phyloP scores from a whole-genome alignment of 768 basidiomycete species.

The Leccinum pellstonianum region DNA sequence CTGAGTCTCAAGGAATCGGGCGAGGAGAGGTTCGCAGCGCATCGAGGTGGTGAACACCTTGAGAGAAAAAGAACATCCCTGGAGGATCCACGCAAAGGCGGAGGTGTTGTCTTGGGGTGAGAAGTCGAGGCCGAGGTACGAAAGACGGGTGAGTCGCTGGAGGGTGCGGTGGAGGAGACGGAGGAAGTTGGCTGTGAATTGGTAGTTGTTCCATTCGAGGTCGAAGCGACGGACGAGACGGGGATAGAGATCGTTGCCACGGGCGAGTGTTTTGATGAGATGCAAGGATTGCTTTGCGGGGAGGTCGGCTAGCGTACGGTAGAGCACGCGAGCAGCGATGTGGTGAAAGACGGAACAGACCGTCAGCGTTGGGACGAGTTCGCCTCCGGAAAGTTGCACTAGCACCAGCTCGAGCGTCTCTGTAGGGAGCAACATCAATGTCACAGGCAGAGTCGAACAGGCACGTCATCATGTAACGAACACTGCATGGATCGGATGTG shows the following conservation, averaged over 20 bases:
- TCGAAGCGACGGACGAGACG: slow-evolving; percentile 45
- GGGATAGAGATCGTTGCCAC: slow-evolving; percentile 34
- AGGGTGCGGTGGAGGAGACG: slow-evolving; percentile 48
- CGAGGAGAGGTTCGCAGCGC: slow-evolving; percentile 48
- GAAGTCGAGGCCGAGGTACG: slow-evolving; percentile 50
- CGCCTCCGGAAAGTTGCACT: slow-evolving; percentile 22
- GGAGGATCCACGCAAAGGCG: slow-evolving; percentile 49
- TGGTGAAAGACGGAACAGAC: slow-evolving; percentile 28
- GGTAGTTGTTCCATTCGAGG: slow-evolving; percentile 40
- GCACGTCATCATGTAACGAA: too few species aligned
- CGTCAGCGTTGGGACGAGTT: slow-evolving; percentile 27
- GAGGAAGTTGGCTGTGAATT: slow-evolving; percentile 49
- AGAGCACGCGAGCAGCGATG: slow-evolving; percentile 34
- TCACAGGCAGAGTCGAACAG: too few species aligned
- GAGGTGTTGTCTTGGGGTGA: slow-evolving; percentile 34
- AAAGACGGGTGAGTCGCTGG: slow-evolving; percentile 37
- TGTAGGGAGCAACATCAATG: neutral
- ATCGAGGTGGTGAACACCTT: slow-evolving; percentile 53
- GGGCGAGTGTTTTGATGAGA: slow-evolving; percentile 43
- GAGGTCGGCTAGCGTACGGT: slow-evolving; percentile 38
- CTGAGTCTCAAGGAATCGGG: slow-evolving; percentile 52
- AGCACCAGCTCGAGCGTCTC: slow-evolving; percentile 39
- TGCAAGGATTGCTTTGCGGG: slow-evolving; percentile 30
- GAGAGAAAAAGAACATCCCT: slow-evolving; percentile 44
- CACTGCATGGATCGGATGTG: too few species aligned